Conservation (phyloP, 78 protist genomes). For the Tieghemostelium lacteum region DNA sequence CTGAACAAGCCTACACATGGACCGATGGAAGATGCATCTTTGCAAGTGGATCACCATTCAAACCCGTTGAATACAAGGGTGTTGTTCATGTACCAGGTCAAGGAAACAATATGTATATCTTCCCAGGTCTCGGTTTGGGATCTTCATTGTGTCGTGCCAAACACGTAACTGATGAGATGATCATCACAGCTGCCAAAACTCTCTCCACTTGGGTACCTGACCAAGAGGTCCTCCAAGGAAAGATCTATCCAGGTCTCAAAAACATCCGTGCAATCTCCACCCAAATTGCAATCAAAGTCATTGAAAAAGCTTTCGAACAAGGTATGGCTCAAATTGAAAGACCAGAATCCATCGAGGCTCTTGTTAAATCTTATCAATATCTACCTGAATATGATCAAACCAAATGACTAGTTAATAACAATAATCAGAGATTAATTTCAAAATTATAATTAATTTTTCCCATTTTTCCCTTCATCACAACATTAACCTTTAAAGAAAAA, state of each 20-base stretch:
- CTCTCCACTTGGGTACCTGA: constrained; percentile 83
- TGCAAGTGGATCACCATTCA: constrained; percentile 96
- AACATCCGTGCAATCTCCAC: constrained; percentile 68
- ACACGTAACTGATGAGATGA: constrained; percentile 87
- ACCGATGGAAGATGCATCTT: constrained; percentile 91
- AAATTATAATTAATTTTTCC: too few relatives aligned
- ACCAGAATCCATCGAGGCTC: constrained; percentile 26
- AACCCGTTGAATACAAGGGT: constrained; percentile 78
- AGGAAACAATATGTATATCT: constrained; percentile 91
- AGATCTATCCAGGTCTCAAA: constrained; percentile 74
- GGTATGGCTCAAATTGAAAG: constrained; percentile 59
- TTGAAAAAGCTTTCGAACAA: constrained; percentile 77
- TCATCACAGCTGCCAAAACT: constrained; percentile 84
- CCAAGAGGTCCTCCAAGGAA: constrained; percentile 55
- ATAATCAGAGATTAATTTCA: too few relatives aligned
- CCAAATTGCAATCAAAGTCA: constrained; percentile 41
- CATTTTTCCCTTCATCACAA: too few relatives aligned
- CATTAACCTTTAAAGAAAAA: too few relatives aligned
- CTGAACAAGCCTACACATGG: constrained; percentile 91
- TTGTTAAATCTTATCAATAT: constrained; percentile 34
- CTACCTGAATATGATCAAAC: constrained; percentile 39
- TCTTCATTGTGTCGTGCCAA: constrained; percentile 54
- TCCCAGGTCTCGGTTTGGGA: constrained; percentile 97
- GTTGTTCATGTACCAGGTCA: constrained; percentile 84
- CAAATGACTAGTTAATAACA: too few relatives aligned